Evolutionary conservation across 495 filamentous ascomycete genomes (phyloP).

Genomic region (Neurospora sp.): DNA sequence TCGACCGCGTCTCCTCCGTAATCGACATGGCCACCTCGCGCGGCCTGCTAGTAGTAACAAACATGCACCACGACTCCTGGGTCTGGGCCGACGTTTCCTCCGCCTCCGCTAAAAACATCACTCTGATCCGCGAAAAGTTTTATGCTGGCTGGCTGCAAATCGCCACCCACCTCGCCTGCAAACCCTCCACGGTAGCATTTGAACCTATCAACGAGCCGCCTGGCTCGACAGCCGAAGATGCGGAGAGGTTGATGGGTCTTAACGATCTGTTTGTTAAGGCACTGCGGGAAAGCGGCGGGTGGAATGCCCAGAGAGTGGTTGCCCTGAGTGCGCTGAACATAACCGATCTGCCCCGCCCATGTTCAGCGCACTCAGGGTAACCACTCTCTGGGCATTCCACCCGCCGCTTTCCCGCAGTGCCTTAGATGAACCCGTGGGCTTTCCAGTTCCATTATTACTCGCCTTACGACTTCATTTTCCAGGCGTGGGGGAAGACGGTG

Average conservation of each 20-base stretch:
- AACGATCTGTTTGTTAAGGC: conserved; percentile 49
- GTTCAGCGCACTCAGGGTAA: no score
- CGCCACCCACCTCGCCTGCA: conserved; percentile 44
- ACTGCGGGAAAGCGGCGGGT: conserved; percentile 44
- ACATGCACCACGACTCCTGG: conserved; percentile 54
- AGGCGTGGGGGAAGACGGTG: conserved; percentile 48
- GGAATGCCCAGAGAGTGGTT: conserved; percentile 46
- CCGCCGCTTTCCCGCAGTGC: no score
- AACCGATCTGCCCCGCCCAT: no score
- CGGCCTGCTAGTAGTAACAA: conserved; percentile 44
- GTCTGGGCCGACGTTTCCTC: conserved; percentile 47
- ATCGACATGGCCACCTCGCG: conserved; percentile 44
- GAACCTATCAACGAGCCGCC: conserved; percentile 54
- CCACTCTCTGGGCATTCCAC: no score
- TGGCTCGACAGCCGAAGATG: conserved; percentile 40
- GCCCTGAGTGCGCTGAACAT: conserved; percentile 40
- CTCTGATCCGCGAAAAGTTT: conserved; percentile 47
- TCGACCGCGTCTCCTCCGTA: conserved; percentile 50
- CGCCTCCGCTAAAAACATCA: conserved; percentile 32
- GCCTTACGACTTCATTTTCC: conserved; percentile 47
- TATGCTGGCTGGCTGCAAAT: conserved; percentile 51
- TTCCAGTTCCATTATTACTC: conserved; percentile 57
- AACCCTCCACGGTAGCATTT: conserved; percentile 44
- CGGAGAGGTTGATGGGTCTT: conserved; percentile 40
- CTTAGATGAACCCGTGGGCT: conserved; percentile 43